Evolutionary conservation across 345 rosid genomes (phyloP), one percentile per base, ranked within the genome.

Genomic region (Sisymbrium altissimum): DNA sequence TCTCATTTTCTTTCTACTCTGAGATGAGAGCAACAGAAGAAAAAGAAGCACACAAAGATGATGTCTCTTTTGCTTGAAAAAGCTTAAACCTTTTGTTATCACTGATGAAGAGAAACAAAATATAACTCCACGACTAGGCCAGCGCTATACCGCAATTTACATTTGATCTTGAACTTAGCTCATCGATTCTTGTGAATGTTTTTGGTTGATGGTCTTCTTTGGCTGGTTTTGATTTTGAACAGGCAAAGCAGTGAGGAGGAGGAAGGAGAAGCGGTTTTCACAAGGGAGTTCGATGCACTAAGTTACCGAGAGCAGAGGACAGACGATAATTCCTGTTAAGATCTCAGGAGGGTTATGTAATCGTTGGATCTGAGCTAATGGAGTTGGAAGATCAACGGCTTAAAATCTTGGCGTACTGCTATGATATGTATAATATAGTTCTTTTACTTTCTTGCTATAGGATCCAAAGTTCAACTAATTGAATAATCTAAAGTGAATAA

Each of bases 221-320:
- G 39, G 32, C 43, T 0, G 43, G 27, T 58, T 27, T 6, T 5
- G 62, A 43, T 43, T 43, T 55, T 55, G 39, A 54, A 11, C 58
- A 73, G 71, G 71, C 77, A 0, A 73, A 73, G 25, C 71, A 73
- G 48, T 73, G 57, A 73, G 7, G 62, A 17, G 6, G 35, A 18
- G n/a, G 18, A 45, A 21, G 27, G 19, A 66, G 25, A 6, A 40
- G 2, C n/a, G 15, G 32, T 60, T 15, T 35, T 71, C 68, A 49
- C 75, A 61, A 7, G 49, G 30, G 50, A 36, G 68, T 60, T 15
- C 49, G 59, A 60, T 46, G 40, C 39, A 48, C 29, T 4, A 48
- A 36, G 67, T 12, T 21, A 35, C 49, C 25, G 40, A 52, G 63
- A 39, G 40, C 48, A 50, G 54, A 72, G 33, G 35, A 62, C 5